Evolutionary conservation across 768 basidiomycete genomes (phyloP).

Genomic region (Russula griseocarnosa): DNA sequence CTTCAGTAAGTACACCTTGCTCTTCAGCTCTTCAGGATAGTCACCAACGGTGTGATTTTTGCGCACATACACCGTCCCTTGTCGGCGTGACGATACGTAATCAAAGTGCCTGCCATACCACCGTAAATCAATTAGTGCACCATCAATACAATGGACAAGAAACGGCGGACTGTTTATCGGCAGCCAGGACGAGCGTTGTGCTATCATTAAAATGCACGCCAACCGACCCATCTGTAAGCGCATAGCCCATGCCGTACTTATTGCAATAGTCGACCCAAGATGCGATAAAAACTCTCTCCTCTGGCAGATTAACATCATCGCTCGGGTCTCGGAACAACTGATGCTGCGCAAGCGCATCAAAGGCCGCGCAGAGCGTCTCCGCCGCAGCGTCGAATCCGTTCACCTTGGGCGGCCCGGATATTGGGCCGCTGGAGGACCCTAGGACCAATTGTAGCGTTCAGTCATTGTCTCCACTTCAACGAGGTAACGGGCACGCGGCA

Average conservation of each 20-base stretch:
- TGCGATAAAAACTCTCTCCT: constrained; percentile 85
- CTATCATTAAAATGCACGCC: constrained; percentile 98
- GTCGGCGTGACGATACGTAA: constrained; percentile 67
- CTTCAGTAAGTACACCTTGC: constrained; percentile 87
- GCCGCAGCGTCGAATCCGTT: constrained; percentile 68
- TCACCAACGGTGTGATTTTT: constrained; percentile 64
- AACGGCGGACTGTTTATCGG: constrained; percentile 74
- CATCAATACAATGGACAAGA: constrained; percentile 3
- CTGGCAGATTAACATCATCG: constrained; percentile 47
- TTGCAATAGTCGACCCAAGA: constrained; percentile 99
- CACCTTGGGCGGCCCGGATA: constrained; percentile 34
- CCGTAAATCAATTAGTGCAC: constrained; percentile 2
- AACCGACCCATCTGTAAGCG: constrained; percentile 89
- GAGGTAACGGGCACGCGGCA: too few relatives aligned
- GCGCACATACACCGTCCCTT: constrained; percentile 64
- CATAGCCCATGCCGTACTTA: constrained; percentile 99
- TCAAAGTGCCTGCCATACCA: constrained; percentile 69
- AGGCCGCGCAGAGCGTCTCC: constrained; percentile 51
- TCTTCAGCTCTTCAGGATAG: constrained; percentile 80
- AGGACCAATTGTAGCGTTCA: not conserved
- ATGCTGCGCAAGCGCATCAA: constrained; percentile 61
- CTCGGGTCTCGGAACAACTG: constrained; percentile 65
- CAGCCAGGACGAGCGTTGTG: constrained; percentile 76
- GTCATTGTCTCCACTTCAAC: not conserved
- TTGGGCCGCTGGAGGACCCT: constrained; percentile 26